Conservation (phyloP, 1,284 basidiomycete genomes). For the Ceratobasidium sp. region DNA sequence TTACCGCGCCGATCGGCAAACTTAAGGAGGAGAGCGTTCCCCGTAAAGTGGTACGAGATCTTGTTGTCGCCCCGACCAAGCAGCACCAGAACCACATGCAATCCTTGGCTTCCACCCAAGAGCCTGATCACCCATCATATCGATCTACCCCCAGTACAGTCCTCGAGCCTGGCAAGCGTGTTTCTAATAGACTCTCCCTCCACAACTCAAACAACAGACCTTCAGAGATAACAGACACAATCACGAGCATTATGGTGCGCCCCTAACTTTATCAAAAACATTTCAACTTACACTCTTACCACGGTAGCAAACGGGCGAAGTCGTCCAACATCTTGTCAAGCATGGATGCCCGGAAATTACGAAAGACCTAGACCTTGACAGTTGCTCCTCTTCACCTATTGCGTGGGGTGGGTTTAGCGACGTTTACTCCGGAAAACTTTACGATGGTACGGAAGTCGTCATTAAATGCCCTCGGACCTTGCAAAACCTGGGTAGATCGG, state of each 20-base stretch:
- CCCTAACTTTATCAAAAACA: no score
- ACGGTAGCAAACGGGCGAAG: neutral
- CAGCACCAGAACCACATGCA: slow-evolving; percentile 98
- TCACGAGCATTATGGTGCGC: no score
- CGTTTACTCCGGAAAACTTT: slow-evolving; percentile 4
- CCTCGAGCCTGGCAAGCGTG: slow-evolving; percentile 69
- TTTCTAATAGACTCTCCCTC: slow-evolving; percentile 93
- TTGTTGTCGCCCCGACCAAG: slow-evolving; percentile 63
- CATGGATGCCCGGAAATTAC: slow-evolving; percentile 30
- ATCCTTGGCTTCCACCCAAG: no score
- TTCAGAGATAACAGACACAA: no score
- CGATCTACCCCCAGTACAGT: no score
- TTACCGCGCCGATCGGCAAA: slow-evolving; percentile 84
- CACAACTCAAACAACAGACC: no score
- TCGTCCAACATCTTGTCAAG: slow-evolving; percentile 10
- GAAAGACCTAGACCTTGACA: neutral
- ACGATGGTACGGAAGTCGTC: neutral
- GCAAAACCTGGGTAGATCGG: neutral
- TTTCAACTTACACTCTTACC: no score
- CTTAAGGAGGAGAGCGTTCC: no score
- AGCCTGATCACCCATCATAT: no score
- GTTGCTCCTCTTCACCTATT: neutral
- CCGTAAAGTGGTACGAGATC: no score
- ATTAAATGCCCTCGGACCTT: slow-evolving; percentile 4
- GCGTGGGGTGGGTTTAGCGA: slow-evolving; percentile 19